Percentiles rank a stretch among this genome's conserved stretches.
phyloP scores from a whole-genome alignment of 257 asterid species.

The Solanum sejunctum region DNA sequence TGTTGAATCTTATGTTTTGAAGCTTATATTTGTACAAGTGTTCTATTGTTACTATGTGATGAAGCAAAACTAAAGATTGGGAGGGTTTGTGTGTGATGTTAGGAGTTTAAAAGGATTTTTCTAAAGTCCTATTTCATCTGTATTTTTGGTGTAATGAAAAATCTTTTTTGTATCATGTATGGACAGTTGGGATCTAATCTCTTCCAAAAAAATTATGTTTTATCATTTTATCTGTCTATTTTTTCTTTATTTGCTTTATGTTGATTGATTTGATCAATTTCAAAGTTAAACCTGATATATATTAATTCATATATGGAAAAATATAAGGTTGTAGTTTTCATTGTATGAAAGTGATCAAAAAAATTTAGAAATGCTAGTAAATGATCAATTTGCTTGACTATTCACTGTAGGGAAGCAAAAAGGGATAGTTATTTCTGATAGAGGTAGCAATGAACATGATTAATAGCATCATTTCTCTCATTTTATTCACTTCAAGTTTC shows the following conservation, averaged over 20 bases:
- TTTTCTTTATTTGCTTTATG: neutral
- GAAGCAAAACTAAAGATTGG: neutral
- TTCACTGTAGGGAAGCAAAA: neutral
- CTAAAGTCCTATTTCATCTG: neutral
- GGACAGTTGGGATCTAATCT: too few species aligned
- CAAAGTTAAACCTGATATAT: neutral
- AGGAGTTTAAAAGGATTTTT: neutral
- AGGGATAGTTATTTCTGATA: neutral
- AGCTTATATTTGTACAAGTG: too few species aligned
- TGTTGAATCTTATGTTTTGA: too few species aligned
- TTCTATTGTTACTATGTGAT: too few species aligned
- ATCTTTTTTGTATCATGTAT: neutral
- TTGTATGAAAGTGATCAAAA: neutral
- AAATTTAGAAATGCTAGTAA: neutral
- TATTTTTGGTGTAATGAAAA: neutral
- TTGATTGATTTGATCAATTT: neutral
- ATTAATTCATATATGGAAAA: neutral
- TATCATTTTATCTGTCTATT: neutral
- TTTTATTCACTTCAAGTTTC: neutral
- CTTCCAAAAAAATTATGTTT: neutral
- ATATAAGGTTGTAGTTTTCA: neutral
- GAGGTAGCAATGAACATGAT: neutral
- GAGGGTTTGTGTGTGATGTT: neutral
- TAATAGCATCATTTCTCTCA: neutral
- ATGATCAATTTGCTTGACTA: neutral